Conservation (phyloP, 345 rosid genomes). For the Linum tenue region DNA sequence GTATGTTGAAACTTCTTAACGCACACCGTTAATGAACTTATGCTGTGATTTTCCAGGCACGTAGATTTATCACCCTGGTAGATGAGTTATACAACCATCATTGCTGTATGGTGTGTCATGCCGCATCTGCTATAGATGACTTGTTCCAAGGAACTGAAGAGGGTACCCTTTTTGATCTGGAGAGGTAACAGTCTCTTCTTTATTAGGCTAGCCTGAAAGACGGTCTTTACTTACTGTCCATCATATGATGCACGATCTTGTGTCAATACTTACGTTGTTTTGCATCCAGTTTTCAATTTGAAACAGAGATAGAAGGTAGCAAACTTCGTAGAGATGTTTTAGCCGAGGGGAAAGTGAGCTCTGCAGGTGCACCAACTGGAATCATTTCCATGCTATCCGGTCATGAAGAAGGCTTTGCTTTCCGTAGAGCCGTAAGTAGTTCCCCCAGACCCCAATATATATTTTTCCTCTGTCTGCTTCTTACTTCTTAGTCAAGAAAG, state of each 20-base stretch:
- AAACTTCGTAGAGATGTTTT: slow-evolving; percentile 73
- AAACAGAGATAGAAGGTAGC: slow-evolving; percentile 69
- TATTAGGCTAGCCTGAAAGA: not conserved
- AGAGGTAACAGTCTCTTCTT: slow-evolving; percentile 36
- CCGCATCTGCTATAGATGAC: slow-evolving; percentile 74
- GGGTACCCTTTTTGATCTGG: slow-evolving; percentile 78
- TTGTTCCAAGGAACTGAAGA: slow-evolving; percentile 93
- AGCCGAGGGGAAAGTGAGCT: slow-evolving; percentile 60
- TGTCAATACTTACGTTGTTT: not conserved
- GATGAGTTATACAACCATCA: slow-evolving; percentile 95
- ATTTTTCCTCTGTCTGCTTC: not conserved
- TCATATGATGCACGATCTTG: not conserved
- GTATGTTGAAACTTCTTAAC: not conserved
- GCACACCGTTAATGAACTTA: not conserved
- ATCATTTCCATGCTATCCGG: slow-evolving; percentile 74
- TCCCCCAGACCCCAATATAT: slow-evolving; percentile 9
- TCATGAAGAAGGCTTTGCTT: slow-evolving; percentile 91
- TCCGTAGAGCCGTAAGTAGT: slow-evolving; percentile 71
- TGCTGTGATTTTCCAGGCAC: slow-evolving; percentile 48
- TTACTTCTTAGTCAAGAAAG: not conserved
- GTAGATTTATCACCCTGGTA: slow-evolving; percentile 84
- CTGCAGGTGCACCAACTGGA: slow-evolving; percentile 56
- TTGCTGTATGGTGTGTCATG: slow-evolving; percentile 60
- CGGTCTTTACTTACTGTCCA: not conserved
- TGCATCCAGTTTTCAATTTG: slow-evolving; percentile 72